Evolutionary conservation across 2,329 filamentous ascomycete species (phyloP).

Genomic region (Xylaria sp.): DNA sequence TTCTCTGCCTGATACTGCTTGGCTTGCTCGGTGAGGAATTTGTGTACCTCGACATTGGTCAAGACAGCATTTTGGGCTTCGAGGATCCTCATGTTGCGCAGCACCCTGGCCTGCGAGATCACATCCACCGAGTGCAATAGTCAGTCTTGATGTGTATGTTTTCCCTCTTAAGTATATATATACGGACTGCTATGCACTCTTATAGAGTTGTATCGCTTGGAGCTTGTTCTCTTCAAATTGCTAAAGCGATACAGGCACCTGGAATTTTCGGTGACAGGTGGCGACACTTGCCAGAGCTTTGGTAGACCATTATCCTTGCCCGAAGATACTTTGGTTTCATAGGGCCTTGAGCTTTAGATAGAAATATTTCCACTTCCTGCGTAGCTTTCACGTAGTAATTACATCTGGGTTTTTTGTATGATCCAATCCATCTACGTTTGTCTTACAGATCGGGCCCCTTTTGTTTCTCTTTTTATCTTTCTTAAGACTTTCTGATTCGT

Average conservation of each 20-base stretch:
- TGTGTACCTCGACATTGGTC: conserved; percentile 78
- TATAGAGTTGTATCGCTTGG: neutral
- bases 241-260: neutral
- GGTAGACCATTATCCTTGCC: no score
- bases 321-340: no score
- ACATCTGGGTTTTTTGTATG: no score
- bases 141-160: neutral
- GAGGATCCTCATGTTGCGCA: conserved; percentile 72
- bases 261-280: neutral
- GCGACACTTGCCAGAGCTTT: neutral
- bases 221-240: no score
- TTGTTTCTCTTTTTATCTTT: no score
- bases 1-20: conserved; percentile 62
- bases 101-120: neutral
- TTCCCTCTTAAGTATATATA: neutral
- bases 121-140: neutral
- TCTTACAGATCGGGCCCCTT: no score
- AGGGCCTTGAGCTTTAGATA: no score
- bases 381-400: no score
- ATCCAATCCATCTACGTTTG: no score
- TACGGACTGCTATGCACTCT: neutral
- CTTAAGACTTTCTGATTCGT: no score
- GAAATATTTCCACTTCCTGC: no score
- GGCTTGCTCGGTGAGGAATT: conserved; percentile 69
- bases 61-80: conserved; percentile 76